Conservation (phyloP, 2,329 filamentous ascomycete genomes). For the Talaromyces sp. region DNA sequence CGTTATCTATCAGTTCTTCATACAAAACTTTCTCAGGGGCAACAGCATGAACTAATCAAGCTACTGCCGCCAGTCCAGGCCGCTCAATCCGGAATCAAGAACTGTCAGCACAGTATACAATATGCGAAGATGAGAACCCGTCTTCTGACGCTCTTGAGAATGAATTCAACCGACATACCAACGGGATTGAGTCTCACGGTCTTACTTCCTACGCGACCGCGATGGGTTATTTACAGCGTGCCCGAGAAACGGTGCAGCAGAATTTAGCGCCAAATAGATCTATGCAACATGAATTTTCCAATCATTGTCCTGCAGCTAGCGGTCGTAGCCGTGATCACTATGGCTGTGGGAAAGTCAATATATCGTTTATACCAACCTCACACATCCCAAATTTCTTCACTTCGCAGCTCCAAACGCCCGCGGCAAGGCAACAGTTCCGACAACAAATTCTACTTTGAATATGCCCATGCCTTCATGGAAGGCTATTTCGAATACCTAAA, state of each 20-base stretch:
- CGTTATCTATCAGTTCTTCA: background rate
- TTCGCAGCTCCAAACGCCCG: conserved; percentile 16
- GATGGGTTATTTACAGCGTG: conserved; percentile 41
- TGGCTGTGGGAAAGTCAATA: background rate
- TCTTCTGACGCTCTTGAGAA: conserved; percentile 30
- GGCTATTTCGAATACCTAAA: conserved; percentile 50
- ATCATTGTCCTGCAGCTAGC: background rate
- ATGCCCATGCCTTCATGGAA: conserved; percentile 47
- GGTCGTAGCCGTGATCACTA: background rate
- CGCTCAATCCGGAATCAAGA: background rate
- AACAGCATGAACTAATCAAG: background rate
- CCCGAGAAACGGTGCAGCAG: conserved; percentile 21
- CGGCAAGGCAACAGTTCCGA: conserved; percentile 23
- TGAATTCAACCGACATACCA: conserved; percentile 47
- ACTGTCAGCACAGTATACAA: background rate
- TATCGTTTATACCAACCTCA: conserved; percentile 43
- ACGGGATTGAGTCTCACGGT: conserved; percentile 49
- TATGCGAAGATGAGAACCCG: conserved; percentile 20
- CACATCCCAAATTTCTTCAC: conserved; percentile 48
- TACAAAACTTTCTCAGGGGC: background rate
- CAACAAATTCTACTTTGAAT: conserved; percentile 41
- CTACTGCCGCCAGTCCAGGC: background rate
- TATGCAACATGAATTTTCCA: background rate
- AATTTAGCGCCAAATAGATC: background rate
- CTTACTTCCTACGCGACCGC: conserved; percentile 48